These are phyloP conservation scores for Knufia fluminis DNA, from an alignment of 2,329 filamentous ascomycete species.

Conservation along the genomic window DNA sequence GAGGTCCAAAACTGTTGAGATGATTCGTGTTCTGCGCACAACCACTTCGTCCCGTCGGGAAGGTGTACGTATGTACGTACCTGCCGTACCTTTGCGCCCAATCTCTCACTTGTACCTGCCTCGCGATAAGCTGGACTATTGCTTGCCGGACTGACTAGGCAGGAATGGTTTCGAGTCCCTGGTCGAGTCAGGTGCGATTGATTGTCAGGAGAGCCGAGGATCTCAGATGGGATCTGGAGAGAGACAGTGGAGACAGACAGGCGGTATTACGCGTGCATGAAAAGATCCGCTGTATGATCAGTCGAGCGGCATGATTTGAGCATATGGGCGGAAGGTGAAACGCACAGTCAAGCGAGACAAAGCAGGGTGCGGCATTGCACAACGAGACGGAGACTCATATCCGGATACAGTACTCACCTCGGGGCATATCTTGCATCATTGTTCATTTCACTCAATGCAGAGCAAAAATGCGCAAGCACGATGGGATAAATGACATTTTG, in stretches of 20 bases:
- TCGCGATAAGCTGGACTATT: not conserved
- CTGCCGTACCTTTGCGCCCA: not conserved
- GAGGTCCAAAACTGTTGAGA: not conserved
- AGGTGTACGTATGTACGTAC: constrained; percentile 1
- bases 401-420: no score
- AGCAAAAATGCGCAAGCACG: no score
- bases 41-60: constrained; percentile 4
- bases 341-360: not conserved
- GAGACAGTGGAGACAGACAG: not conserved
- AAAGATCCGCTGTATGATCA: not conserved
- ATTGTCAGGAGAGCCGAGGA: not conserved
- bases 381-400: not conserved
- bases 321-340: not conserved
- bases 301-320: not conserved
- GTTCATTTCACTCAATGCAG: no score
- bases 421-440: no score
- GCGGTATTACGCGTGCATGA: not conserved
- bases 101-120: not conserved
- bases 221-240: not conserved
- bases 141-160: not conserved
- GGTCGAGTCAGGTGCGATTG: not conserved
- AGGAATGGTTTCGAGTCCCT: not conserved
- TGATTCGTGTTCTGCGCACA: not conserved
- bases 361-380: not conserved
- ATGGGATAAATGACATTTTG: no score